A percentile compares a stretch with the other conserved stretches of the same genome.
These are phyloP conservation scores for Trichoderma atrobrunneum DNA, from an alignment of 2,329 filamentous ascomycete genomes.

Conservation along the genomic window DNA sequence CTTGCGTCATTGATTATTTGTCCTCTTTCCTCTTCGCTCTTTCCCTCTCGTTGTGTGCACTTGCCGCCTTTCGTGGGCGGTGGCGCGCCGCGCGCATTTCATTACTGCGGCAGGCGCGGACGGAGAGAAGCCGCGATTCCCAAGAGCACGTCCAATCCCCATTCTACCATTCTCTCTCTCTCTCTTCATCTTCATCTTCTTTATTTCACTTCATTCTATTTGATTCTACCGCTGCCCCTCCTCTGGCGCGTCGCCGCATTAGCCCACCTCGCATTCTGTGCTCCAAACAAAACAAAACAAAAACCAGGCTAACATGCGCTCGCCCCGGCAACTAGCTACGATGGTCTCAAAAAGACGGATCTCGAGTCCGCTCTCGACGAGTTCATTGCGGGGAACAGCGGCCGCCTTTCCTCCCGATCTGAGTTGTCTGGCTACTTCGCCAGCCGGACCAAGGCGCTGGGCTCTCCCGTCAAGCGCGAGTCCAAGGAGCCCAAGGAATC, in stretches of 20 bases:
- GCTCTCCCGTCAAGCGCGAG: constrained; percentile 62
- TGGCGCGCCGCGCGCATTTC: constrained; percentile 8
- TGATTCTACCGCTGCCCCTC: background rate
- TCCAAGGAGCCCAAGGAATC: constrained; percentile 33
- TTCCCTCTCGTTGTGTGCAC: background rate
- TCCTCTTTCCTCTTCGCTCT: constrained; percentile 1
- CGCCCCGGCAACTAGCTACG: constrained; percentile 50
- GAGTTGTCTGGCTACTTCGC: constrained; percentile 73
- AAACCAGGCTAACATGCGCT: constrained; percentile 7
- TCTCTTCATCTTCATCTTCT: background rate
- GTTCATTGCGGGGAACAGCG: constrained; percentile 66
- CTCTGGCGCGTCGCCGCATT: background rate
- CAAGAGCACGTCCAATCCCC: background rate
- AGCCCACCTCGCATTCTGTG: background rate
- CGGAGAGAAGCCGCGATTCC: background rate
- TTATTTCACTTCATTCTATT: background rate
- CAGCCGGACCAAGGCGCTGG: constrained; percentile 56
- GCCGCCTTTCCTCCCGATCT: constrained; percentile 60
- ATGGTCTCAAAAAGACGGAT: constrained; percentile 72
- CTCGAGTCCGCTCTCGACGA: constrained; percentile 73
- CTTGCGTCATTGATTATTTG: constrained; percentile 19
- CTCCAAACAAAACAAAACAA: background rate
- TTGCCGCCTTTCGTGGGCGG: background rate
- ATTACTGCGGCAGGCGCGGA: background rate
- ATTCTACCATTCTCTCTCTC: background rate